A percentile compares a stretch with the other conserved stretches of the same genome.
Conservation (phyloP, 768 basidiomycete species). For the Mycena floridula region DNA sequence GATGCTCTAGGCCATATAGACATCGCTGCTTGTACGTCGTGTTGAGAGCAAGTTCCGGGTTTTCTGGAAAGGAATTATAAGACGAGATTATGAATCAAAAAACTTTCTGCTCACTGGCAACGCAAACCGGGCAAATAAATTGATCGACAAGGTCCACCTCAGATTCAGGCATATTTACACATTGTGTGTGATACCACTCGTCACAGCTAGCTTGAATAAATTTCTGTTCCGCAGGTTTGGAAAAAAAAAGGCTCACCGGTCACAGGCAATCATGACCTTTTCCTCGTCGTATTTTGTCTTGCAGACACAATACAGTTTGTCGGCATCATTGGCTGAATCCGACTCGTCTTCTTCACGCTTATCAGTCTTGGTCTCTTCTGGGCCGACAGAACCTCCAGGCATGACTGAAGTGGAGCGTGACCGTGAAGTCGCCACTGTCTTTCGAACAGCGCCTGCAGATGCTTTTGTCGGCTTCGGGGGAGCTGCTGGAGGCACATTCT, state of each 20-base stretch:
- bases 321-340: slow-evolving; percentile 42
- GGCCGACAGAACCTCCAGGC: slow-evolving; percentile 39
- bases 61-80: slow-evolving; percentile 31
- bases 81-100: neutral
- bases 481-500: slow-evolving; percentile 5
- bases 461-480: slow-evolving; percentile 18
- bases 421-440: slow-evolving; percentile 33
- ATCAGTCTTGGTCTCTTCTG: slow-evolving; percentile 30
- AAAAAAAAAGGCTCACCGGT: slow-evolving; percentile 49
- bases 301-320: slow-evolving; percentile 85
- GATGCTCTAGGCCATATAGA: slow-evolving; percentile 59
- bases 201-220: slow-evolving; percentile 56
- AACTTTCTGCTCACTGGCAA: slow-evolving; percentile 71
- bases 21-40: slow-evolving; percentile 83
- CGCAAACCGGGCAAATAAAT: slow-evolving; percentile 83
- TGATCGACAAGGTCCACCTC: slow-evolving; percentile 87
- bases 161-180: slow-evolving; percentile 74
- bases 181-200: slow-evolving; percentile 90
- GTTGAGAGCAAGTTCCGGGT: slow-evolving; percentile 50
- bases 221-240: neutral
- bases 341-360: slow-evolving; percentile 48
- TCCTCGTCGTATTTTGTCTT: slow-evolving; percentile 85
- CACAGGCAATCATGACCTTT: slow-evolving; percentile 89
- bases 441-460: slow-evolving; percentile 27
- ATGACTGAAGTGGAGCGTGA: slow-evolving; percentile 71